These are phyloP conservation scores for Fusarium setosum DNA, from an alignment of 2,329 filamentous ascomycete species.

Conservation along the genomic window DNA sequence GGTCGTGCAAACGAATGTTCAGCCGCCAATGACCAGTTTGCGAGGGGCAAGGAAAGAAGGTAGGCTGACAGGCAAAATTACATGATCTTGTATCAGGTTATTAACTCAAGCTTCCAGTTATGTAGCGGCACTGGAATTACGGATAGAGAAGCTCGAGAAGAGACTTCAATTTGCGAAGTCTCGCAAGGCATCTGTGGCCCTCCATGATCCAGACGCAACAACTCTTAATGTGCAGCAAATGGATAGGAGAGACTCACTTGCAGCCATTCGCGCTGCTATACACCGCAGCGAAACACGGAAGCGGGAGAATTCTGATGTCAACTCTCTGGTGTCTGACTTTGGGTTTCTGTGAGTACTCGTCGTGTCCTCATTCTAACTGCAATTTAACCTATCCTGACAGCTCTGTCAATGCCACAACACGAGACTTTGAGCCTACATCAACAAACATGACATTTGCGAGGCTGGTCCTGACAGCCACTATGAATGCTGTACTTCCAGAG, in stretches of 20 bases:
- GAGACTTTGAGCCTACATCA: conserved; percentile 91
- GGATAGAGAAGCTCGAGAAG: conserved; percentile 88
- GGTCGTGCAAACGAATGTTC: conserved; percentile 90
- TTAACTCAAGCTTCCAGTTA: conserved; percentile 66
- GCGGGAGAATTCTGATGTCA: conserved; percentile 86
- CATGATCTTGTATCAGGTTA: background rate
- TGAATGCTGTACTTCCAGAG: conserved; percentile 77
- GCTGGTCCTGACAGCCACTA: conserved; percentile 85
- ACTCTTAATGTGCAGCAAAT: conserved; percentile 47
- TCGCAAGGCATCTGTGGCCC: conserved; percentile 76
- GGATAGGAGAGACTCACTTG: conserved; percentile 73
- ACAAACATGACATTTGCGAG: conserved; percentile 93
- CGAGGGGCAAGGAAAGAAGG: conserved; percentile 94
- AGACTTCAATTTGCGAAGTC: conserved; percentile 77
- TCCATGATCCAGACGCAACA: conserved; percentile 68
- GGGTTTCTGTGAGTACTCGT: conserved; percentile 77
- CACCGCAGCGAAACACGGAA: conserved; percentile 72
- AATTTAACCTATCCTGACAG: conserved; percentile 55
- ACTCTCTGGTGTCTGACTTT: conserved; percentile 93
- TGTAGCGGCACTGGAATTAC: conserved; percentile 92
- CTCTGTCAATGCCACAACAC: conserved; percentile 92
- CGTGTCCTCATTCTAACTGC: background rate
- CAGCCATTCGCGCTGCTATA: conserved; percentile 70
- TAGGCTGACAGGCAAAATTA: conserved; percentile 45
- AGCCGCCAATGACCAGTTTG: conserved; percentile 95